Evolutionary conservation across 495 filamentous ascomycete species (phyloP), one percentile per base, ranked within the genome.

Genomic region (Xylaria grammica): DNA sequence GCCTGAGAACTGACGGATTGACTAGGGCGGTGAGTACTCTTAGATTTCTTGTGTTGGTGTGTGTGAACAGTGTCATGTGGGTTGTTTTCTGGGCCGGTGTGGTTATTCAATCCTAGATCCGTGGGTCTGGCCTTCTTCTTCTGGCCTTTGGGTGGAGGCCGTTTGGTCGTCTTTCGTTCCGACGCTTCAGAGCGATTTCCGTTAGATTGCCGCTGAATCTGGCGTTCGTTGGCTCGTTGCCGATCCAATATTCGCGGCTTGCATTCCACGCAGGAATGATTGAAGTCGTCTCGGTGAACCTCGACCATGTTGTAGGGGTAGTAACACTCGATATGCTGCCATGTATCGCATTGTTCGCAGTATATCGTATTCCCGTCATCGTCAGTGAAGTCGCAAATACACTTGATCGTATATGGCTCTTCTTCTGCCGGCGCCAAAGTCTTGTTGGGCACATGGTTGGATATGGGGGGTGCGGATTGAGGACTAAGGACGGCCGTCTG

Each of bases 311-410:
- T 84, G 55, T 86, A 80, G 53, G 90, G 88, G 73, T 97, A 96
- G 78, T 97, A 97, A 79, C 95, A 99, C 69, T 91, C 86, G 66
- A 96, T 94, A 77, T 99, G 95, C 77, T 99, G 95, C 95, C 95
- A 99, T 46, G 92, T 96, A 73, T 97, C 90, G 79, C 95, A 99
- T 61, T 80, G 81, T 74, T 99, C 95, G 84, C 95, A 99, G 78
- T 90, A 91, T 60, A 99, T 95, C 61, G 96, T 99, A 75, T 90
- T 92, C 72, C 96, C 95, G 82, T 99, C 95, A 84, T 98, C 95
- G 81, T 97, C 93, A 71, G 86, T 69, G 74, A 88, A 97, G 71
- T 87, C 84, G 79, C 95, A 99, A 68, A 98, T 94, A 85, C 95
- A 99, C 83, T 94, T 96, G 82, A 99, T 99, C 69, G 90, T 95